Evolutionary conservation across 2,329 filamentous ascomycete genomes (phyloP).

Genomic region (Pyrenophora teres): DNA sequence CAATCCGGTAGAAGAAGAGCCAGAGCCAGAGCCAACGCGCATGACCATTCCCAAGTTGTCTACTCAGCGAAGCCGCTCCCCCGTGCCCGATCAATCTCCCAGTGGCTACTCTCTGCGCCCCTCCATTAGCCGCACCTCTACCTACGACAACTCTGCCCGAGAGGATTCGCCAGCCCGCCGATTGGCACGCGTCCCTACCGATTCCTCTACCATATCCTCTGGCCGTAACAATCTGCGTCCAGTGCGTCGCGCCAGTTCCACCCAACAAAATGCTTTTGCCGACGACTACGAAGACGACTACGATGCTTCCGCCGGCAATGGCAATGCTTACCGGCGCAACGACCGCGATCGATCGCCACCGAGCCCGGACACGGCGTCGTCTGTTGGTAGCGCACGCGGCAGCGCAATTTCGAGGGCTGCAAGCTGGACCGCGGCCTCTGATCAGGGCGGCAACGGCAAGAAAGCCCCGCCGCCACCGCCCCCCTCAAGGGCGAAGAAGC

Average conservation of each 20-base stretch:
- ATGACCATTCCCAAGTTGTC: slow-evolving; percentile 50
- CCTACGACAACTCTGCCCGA: slow-evolving; percentile 63
- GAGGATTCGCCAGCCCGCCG: slow-evolving; percentile 58
- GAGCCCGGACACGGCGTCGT: slow-evolving; percentile 54
- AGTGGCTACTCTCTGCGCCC: slow-evolving; percentile 52
- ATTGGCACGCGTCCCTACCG: slow-evolving; percentile 60
- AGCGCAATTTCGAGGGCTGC: slow-evolving; percentile 57
- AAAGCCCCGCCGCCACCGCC: slow-evolving; percentile 63
- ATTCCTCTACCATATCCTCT: slow-evolving; percentile 56
- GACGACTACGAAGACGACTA: slow-evolving; percentile 47
- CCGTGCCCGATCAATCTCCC: slow-evolving; percentile 41
- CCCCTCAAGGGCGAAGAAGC: slow-evolving; percentile 68
- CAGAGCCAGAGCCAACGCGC: slow-evolving; percentile 56
- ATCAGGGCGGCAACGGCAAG: slow-evolving; percentile 45
- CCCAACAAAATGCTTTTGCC: slow-evolving; percentile 39
- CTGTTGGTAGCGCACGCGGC: slow-evolving; percentile 46
- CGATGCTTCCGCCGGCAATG: slow-evolving; percentile 29
- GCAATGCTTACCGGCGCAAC: slow-evolving; percentile 32
- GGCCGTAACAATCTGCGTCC: slow-evolving; percentile 55
- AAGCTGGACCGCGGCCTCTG: slow-evolving; percentile 52
- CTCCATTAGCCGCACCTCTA: slow-evolving; percentile 56
- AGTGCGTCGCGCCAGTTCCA: slow-evolving; percentile 41
- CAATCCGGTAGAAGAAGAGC: slow-evolving; percentile 62
- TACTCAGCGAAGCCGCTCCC: slow-evolving; percentile 50
- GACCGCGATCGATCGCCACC: slow-evolving; percentile 58